A percentile compares a stretch with the other conserved stretches of the same genome.
phyloP scores from a whole-genome alignment of 805 yeast species.

The Candida broadrunensis region DNA sequence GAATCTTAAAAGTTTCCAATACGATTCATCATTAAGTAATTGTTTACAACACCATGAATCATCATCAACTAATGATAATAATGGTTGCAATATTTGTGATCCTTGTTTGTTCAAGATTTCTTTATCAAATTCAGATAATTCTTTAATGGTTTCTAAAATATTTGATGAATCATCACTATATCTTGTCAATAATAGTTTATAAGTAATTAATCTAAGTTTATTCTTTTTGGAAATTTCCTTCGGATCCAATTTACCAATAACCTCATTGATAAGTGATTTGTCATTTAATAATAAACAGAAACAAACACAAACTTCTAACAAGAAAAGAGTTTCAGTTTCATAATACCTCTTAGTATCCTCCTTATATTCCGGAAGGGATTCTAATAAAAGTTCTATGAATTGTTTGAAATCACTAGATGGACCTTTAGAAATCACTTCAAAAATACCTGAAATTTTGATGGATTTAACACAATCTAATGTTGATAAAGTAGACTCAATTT shows the following conservation, averaged over 20 bases:
- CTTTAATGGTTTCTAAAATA: slow-evolving; percentile 10
- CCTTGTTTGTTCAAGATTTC: slow-evolving; percentile 47
- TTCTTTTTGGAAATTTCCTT: slow-evolving; percentile 25
- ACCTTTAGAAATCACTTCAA: slow-evolving; percentile 47
- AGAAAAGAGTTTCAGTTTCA: slow-evolving; percentile 47
- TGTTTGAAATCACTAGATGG: slow-evolving; percentile 30
- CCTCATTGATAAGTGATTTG: slow-evolving; percentile 12
- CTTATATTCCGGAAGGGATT: slow-evolving; percentile 22
- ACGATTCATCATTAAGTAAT: slow-evolving; percentile 36
- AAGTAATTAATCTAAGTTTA: slow-evolving; percentile 46
- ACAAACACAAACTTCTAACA: slow-evolving; percentile 43
- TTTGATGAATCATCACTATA: slow-evolving; percentile 20
- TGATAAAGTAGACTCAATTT: slow-evolving; percentile 78
- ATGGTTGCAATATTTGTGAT: slow-evolving; percentile 40
- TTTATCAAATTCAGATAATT: slow-evolving; percentile 25
- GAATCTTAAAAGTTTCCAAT: slow-evolving; percentile 53
- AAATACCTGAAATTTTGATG: slow-evolving; percentile 55
- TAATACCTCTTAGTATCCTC: slow-evolving; percentile 35
- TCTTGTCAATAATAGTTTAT: slow-evolving; percentile 48
- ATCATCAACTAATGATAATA: slow-evolving; percentile 46
- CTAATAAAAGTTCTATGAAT: slow-evolving; percentile 25
- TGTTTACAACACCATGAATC: slow-evolving; percentile 41
- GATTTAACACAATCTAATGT: slow-evolving; percentile 81
- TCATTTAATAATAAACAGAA: slow-evolving; percentile 30
- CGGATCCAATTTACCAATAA: slow-evolving; percentile 6